These are phyloP conservation scores for Lactifluus volemus DNA, from an alignment of 768 basidiomycete genomes.

Conservation along the genomic window DNA sequence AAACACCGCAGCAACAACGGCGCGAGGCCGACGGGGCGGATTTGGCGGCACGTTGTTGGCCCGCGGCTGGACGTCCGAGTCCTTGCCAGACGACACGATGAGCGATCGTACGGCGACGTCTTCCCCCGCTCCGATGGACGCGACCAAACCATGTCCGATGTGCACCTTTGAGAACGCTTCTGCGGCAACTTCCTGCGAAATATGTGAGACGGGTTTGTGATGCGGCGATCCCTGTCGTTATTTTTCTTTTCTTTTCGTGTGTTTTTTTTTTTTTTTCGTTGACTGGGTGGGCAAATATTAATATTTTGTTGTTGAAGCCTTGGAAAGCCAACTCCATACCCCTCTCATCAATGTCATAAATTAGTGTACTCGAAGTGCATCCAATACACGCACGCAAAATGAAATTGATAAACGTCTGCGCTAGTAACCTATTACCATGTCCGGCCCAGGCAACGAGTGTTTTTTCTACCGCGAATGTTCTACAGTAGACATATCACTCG, in stretches of 20 bases:
- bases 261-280: neutral
- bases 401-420: neutral
- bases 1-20: slow-evolving; percentile 33
- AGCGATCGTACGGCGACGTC: slow-evolving; percentile 17
- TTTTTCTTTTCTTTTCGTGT: neutral
- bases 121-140: slow-evolving; percentile 14
- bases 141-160: slow-evolving; percentile 10
- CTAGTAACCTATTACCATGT: neutral
- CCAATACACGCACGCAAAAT: neutral
- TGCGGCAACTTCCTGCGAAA: slow-evolving; percentile 21
- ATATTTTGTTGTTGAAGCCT: neutral
- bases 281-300: neutral
- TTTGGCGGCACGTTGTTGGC: slow-evolving; percentile 70
- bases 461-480: neutral
- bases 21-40: slow-evolving; percentile 53
- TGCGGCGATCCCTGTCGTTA: neutral
- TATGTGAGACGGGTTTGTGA: slow-evolving; percentile 25
- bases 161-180: slow-evolving; percentile 18
- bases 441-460: neutral
- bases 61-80: slow-evolving; percentile 29
- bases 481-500: neutral
- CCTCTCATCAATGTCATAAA: neutral
- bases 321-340: neutral
- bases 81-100: slow-evolving; percentile 12
- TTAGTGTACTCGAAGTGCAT: neutral